These are phyloP conservation scores for Starmera quercuum DNA, from an alignment of 805 yeast species.

Conservation along the genomic window DNA sequence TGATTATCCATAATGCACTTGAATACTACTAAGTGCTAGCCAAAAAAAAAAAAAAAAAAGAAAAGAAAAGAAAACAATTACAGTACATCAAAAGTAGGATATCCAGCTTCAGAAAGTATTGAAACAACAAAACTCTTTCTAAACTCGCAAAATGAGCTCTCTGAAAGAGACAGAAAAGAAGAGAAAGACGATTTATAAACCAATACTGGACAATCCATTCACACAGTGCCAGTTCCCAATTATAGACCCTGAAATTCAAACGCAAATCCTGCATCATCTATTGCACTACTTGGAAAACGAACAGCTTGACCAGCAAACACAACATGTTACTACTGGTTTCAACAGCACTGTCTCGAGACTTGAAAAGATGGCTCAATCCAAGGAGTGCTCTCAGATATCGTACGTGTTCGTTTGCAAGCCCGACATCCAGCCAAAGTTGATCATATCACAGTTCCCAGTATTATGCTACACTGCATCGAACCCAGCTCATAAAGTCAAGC, in stretches of 20 bases:
- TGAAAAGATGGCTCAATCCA: conserved; percentile 31
- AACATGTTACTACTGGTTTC: conserved; percentile 38
- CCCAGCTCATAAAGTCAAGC: conserved; percentile 29
- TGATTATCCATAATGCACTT: too few species aligned
- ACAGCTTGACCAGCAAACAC: conserved; percentile 19
- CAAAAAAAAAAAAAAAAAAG: too few species aligned
- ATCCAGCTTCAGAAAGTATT: too few species aligned
- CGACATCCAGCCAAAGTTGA: conserved; percentile 43
- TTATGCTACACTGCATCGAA: conserved; percentile 38
- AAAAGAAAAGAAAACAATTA: too few species aligned
- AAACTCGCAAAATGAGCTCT: conserved; percentile 26
- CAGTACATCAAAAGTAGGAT: too few species aligned
- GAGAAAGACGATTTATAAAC: conserved; percentile 53
- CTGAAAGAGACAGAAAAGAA: conserved; percentile 42
- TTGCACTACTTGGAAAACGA: conserved; percentile 26
- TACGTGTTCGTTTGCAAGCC: conserved; percentile 52
- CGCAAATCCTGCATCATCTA: conserved; percentile 30
- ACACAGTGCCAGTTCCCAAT: conserved; percentile 40
- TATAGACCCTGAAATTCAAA: conserved; percentile 29
- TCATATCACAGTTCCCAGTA: conserved; percentile 52
- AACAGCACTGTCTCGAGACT: conserved; percentile 44
- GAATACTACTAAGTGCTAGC: too few species aligned
- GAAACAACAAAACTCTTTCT: too few species aligned
- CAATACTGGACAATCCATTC: conserved; percentile 57
- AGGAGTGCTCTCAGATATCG: conserved; percentile 5